phyloP scores from a whole-genome alignment of 2,329 filamentous ascomycete species.

The Talaromyces pinophilus region DNA sequence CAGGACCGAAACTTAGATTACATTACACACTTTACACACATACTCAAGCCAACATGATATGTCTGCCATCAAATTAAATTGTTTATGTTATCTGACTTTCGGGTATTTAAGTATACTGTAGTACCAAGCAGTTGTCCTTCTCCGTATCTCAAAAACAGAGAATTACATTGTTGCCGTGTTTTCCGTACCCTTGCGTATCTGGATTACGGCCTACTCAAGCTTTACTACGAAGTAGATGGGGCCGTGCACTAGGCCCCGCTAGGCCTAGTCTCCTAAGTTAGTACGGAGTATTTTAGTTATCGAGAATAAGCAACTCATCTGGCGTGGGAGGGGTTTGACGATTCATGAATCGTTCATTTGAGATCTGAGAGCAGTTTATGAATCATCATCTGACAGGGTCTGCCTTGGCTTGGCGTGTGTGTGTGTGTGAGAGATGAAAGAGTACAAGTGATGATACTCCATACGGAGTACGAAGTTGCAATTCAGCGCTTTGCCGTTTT shows the following conservation, averaged over 20 bases:
- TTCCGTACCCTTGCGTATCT: background rate
- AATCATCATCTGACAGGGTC: background rate
- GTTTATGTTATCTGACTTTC: background rate
- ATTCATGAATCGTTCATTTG: background rate
- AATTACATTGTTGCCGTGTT: background rate
- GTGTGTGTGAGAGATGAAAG: background rate
- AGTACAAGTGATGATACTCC: background rate
- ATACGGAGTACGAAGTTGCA: background rate
- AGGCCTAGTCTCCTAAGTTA: background rate
- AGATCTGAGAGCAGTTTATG: background rate
- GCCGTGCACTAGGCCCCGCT: background rate
- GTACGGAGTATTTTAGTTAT: too few relatives aligned
- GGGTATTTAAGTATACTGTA: background rate
- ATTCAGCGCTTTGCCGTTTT: background rate
- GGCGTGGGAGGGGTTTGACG: background rate
- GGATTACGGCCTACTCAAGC: background rate
- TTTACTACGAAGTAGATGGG: background rate
- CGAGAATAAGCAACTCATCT: background rate
- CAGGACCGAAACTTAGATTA: constrained; percentile 1
- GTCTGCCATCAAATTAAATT: background rate
- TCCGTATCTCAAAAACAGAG: background rate
- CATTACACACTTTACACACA: background rate
- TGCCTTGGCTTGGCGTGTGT: background rate
- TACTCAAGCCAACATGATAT: background rate
- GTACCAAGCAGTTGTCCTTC: background rate